Percentiles rank a stretch among this genome's conserved stretches.
Conservation (phyloP, 352 stramenopile species). For the Phytophthora pseudosyringae region DNA sequence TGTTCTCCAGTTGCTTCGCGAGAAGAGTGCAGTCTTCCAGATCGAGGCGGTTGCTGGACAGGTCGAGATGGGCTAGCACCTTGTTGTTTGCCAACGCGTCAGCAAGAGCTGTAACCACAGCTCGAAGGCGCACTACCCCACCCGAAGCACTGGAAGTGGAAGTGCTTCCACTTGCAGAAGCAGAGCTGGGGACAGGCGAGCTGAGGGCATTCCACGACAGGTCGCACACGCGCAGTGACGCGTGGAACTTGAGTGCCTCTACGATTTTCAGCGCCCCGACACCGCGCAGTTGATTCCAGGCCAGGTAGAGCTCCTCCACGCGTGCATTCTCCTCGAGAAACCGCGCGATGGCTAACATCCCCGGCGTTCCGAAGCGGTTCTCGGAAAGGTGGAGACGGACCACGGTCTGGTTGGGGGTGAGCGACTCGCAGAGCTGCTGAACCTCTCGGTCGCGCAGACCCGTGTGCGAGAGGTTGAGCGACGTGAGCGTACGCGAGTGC, state of each 20-base stretch:
- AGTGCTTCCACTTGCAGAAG: not conserved
- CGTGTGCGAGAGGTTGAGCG: constrained; percentile 76
- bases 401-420: constrained; percentile 76
- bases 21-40: constrained; percentile 64
- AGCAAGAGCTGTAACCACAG: constrained; percentile 60
- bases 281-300: constrained; percentile 77
- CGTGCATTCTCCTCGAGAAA: constrained; percentile 79
- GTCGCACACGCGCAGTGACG: constrained; percentile 69
- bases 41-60: constrained; percentile 79
- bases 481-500: constrained; percentile 55
- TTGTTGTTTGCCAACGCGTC: constrained; percentile 83
- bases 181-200: constrained; percentile 34
- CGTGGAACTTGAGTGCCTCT: constrained; percentile 78
- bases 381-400: constrained; percentile 72
- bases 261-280: constrained; percentile 76
- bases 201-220: constrained; percentile 82
- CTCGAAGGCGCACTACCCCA: constrained; percentile 40
- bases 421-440: constrained; percentile 72
- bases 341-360: constrained; percentile 69
- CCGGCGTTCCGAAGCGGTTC: constrained; percentile 67
- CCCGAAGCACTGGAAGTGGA: not conserved
- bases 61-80: constrained; percentile 66
- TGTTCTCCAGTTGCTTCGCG: constrained; percentile 65
- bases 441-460: constrained; percentile 66
- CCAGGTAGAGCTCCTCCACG: constrained; percentile 80